Conservation (phyloP, 768 basidiomycete genomes). For the Solioccasus polychromus region DNA sequence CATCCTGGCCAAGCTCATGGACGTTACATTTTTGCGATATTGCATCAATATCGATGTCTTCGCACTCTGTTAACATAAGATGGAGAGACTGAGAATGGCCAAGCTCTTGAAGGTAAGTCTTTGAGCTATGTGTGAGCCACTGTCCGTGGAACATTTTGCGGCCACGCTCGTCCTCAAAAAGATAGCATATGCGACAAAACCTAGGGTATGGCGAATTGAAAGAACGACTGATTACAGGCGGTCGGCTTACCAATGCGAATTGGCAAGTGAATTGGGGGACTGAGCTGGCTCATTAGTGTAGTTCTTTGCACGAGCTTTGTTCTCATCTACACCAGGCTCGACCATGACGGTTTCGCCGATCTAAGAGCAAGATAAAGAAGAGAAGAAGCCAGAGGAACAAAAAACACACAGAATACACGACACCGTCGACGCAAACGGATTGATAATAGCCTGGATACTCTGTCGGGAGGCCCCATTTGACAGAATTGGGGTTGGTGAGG, state of each 20-base stretch:
- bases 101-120: constrained; percentile 64
- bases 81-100: constrained; percentile 62
- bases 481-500: constrained; percentile 28
- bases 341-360: constrained; percentile 65
- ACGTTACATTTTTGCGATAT: constrained; percentile 61
- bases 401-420: constrained; percentile 48
- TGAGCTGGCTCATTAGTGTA: constrained; percentile 39
- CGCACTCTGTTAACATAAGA: constrained; percentile 51
- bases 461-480: constrained; percentile 33
- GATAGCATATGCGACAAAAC: constrained; percentile 69
- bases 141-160: constrained; percentile 65
- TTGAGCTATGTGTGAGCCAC: constrained; percentile 64
- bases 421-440: constrained; percentile 55
- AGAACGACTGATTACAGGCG: neutral
- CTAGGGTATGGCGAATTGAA: constrained; percentile 32
- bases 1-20: constrained; percentile 36
- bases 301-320: constrained; percentile 39
- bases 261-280: constrained; percentile 54
- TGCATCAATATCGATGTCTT: constrained; percentile 49
- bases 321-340: constrained; percentile 50
- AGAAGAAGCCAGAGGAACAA: neutral
- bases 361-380: constrained; percentile 34
- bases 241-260: constrained; percentile 54
- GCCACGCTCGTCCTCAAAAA: constrained; percentile 44
- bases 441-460: constrained; percentile 35